These are phyloP conservation scores for Colletotrichum trifolii DNA, from an alignment of 2,329 filamentous ascomycete species.

Conservation along the genomic window DNA sequence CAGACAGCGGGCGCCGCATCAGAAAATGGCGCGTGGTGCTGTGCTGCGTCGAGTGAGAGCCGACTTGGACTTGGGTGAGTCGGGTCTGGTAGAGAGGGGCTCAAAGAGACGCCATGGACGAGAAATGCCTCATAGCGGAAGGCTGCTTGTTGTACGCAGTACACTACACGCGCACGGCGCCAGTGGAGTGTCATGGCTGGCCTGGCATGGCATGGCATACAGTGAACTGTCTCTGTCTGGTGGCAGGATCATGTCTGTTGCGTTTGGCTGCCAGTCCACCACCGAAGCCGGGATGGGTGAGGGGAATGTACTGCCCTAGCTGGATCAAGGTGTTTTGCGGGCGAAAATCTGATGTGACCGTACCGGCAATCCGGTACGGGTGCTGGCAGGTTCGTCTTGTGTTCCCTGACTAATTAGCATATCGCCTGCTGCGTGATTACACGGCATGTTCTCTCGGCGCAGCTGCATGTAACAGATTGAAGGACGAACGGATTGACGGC, in stretches of 20 bases:
- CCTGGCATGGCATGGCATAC: no score
- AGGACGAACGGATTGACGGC: background rate
- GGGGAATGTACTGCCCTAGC: conserved; percentile 27
- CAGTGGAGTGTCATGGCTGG: conserved; percentile 29
- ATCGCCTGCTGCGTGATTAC: conserved; percentile 4
- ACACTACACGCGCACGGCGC: background rate
- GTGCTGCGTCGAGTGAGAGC: conserved; percentile 4
- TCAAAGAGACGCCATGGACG: conserved; percentile 28
- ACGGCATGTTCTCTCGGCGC: background rate
- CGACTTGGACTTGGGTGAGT: conserved; percentile 14
- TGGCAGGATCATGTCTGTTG: conserved; percentile 31
- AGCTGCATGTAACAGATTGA: conserved; percentile 6
- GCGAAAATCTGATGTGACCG: conserved; percentile 25
- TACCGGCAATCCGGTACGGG: conserved; percentile 32
- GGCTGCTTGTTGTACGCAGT: conserved; percentile 1
- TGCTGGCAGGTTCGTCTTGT: conserved; percentile 31
- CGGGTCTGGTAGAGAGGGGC: conserved; percentile 29
- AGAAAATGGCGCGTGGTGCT: conserved; percentile 10
- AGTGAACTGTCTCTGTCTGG: conserved; percentile 12
- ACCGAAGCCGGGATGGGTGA: conserved; percentile 14
- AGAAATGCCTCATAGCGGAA: conserved; percentile 37
- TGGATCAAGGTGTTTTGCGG: conserved; percentile 15
- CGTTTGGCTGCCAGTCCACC: conserved; percentile 3
- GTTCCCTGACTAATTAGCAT: conserved; percentile 6
- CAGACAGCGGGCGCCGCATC: conserved; percentile 26